Percentiles rank a stretch among this genome's conserved stretches.
Evolutionary conservation across 2,329 filamentous ascomycete species (phyloP).

Genomic region (Cordyceps farinosa): DNA sequence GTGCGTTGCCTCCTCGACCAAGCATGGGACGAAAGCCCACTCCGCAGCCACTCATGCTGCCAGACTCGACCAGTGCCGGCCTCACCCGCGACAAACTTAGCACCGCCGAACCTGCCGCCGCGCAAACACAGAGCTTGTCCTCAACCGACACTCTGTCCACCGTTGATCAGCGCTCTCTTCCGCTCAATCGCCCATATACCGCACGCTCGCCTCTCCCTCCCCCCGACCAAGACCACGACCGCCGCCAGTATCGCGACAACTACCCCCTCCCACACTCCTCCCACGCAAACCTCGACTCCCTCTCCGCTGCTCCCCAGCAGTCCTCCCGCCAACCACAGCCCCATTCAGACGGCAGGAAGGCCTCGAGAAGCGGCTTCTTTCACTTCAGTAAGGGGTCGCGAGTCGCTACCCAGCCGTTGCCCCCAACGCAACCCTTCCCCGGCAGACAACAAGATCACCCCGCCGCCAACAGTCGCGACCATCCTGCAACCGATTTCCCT

Average conservation of each 20-base stretch:
- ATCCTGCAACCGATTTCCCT: conserved; percentile 18
- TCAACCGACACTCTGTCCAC: conserved; percentile 37
- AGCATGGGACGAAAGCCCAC: conserved; percentile 56
- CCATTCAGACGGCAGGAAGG: conserved; percentile 39
- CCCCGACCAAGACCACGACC: conserved; percentile 20
- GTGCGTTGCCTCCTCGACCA: conserved; percentile 1
- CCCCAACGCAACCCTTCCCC: conserved; percentile 21
- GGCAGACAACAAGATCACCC: conserved; percentile 18
- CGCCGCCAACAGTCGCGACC: conserved; percentile 6
- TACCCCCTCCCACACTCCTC: conserved; percentile 12
- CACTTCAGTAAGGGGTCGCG: conserved; percentile 48
- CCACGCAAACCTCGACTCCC: conserved; percentile 19
- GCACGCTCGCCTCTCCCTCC: conserved; percentile 20
- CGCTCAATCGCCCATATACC: conserved; percentile 3
- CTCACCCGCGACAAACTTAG: conserved; percentile 20
- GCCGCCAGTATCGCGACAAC: conserved; percentile 12
- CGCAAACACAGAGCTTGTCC: conserved; percentile 27
- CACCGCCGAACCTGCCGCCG: neutral
- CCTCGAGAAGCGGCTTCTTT: conserved; percentile 49
- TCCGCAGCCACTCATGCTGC: conserved; percentile 55
- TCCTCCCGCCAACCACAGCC: conserved; percentile 25
- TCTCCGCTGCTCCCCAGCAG: conserved; percentile 23
- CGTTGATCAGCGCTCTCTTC: conserved; percentile 43
- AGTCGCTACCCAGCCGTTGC: conserved; percentile 33
- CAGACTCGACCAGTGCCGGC: conserved; percentile 34